Conservation (phyloP, 1,284 basidiomycete genomes). For the Marasmius tenuissimus region DNA sequence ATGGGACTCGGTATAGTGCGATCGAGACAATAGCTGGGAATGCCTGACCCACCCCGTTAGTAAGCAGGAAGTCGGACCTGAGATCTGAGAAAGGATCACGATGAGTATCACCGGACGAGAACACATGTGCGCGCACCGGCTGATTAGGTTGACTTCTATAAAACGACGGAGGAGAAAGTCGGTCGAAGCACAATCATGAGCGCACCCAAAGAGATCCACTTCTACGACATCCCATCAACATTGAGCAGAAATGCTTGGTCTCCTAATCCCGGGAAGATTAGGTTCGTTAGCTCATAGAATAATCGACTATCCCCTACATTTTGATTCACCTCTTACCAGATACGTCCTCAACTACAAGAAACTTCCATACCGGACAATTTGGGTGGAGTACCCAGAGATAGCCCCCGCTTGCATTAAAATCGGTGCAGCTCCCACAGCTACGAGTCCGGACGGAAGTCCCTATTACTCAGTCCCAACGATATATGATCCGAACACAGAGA, state of each 20-base stretch:
- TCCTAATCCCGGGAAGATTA: neutral
- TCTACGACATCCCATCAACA: neutral
- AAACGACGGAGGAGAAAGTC: neutral
- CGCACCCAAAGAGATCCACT: neutral
- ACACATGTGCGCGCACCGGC: too few relatives aligned
- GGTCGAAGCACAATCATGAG: neutral
- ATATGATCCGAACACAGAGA: slow-evolving; percentile 16
- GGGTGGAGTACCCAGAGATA: neutral
- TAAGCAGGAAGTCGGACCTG: too few relatives aligned
- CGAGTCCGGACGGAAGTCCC: slow-evolving; percentile 3
- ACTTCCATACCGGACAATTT: neutral
- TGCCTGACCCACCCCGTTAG: too few relatives aligned
- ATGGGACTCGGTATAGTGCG: too few relatives aligned
- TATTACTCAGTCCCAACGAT: slow-evolving; percentile 3
- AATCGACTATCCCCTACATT: neutral
- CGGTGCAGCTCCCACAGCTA: neutral
- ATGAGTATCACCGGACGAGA: too few relatives aligned
- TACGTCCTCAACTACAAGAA: slow-evolving; percentile 1
- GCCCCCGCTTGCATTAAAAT: neutral
- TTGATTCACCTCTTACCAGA: neutral
- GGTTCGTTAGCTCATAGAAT: neutral
- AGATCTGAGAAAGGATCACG: too few relatives aligned
- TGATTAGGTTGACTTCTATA: too few relatives aligned
- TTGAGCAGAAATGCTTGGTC: neutral
- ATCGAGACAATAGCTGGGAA: too few relatives aligned